Base-by-base conservation (phyloP, 148 eudicot species). In the Vaccinium myrtillus region DNA sequence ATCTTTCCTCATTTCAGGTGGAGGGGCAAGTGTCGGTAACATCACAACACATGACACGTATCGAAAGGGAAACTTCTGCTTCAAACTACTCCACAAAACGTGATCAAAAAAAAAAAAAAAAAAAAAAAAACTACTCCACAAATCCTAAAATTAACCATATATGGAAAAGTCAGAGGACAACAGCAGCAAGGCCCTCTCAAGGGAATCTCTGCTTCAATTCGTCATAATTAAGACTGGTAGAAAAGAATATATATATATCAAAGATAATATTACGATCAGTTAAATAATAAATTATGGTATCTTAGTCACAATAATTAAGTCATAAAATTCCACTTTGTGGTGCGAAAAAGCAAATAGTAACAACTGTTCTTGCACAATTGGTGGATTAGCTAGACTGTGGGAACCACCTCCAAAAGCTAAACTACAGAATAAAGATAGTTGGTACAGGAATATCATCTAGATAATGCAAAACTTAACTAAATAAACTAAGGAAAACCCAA, bases 111-210 rank as follows among this genome's bases (percentile, higher is more conserved):
- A n/a, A n/a, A n/a, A n/a, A n/a, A n/a, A n/a, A n/a, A n/a, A n/a
- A n/a, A n/a, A n/a, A n/a, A n/a, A n/a, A n/a, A 59, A 19, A 59
- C 65, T 59, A 19, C 65, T 65, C 71, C 71, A 65, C 71, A 65
- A 10, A n/a, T 65, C 14, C 71, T n/a, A 65, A 65, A 65, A 23
- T 23, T 65, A 69, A 69, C 74, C 39, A 13, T 69, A 69, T 69
- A 69, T 49, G 7, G 54, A 43, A 46, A 75, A 48, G 53, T 21
- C 55, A 75, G n/a, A 43, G 77, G 77, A 36, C 8, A 75, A 13
- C 1, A 75, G 50, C 77, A 75, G 51, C 30, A 75, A 75, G 51
- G 16, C 13, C 46, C 46, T 43, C 19, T 43, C 53, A 14, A 39
- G 13, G 77, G 51, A 43, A 75, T 16, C 77, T 75, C 77, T 75